Evolutionary conservation across 176 grass and related monocot genomes (phyloP).

Genomic region (Ensete ventricosum): DNA sequence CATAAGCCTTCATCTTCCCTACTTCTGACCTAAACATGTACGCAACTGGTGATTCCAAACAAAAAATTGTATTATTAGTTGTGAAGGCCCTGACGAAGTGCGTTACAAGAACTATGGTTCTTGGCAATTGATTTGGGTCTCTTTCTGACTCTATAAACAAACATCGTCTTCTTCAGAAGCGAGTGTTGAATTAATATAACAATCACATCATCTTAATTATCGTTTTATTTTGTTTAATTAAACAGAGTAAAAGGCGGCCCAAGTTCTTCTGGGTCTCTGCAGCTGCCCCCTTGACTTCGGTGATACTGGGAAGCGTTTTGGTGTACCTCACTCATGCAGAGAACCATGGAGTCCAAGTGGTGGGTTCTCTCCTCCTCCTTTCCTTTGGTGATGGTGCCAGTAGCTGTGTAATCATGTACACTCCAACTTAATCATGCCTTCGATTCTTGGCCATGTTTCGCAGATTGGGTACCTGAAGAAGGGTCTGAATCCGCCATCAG

Average conservation of each 20-base stretch:
- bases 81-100: not conserved
- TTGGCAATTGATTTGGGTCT: not conserved
- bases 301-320: conserved; percentile 66
- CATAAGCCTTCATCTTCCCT: not conserved
- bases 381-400: no score
- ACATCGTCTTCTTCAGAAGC: no score
- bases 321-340: conserved; percentile 83
- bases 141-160: not conserved
- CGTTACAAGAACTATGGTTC: not conserved
- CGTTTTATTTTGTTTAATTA: not conserved
- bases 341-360: conserved; percentile 96
- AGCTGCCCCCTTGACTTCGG: conserved; percentile 67
- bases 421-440: no score
- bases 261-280: conserved; percentile 83
- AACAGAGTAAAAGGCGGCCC: conserved; percentile 70
- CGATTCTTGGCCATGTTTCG: no score
- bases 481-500: conserved; percentile 70
- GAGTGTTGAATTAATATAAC: no score
- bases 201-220: not conserved
- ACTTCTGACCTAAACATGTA: not conserved
- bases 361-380: conserved; percentile 18
- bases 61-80: no score
- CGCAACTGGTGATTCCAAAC: not conserved
- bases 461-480: conserved; percentile 89
- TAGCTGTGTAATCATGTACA: no score